Base-by-base conservation (phyloP, 1,284 basidiomycete species). In the Farysia itapuensis region DNA sequence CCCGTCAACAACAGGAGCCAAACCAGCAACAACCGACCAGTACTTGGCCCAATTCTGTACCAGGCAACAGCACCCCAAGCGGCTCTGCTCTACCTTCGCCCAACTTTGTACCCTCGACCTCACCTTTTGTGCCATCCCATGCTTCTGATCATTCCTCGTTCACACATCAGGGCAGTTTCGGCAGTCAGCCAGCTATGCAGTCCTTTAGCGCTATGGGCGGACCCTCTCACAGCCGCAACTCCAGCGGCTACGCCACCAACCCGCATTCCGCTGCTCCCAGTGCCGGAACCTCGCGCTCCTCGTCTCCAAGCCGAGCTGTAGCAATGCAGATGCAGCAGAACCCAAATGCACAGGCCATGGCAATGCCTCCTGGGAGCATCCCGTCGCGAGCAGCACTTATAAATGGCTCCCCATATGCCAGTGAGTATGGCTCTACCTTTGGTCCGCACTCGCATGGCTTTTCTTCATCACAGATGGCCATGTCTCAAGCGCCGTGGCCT, bases 241-340 rank as follows among this genome's bases (percentile, higher is more conserved):
- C 48, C 7, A 63, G 59, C 35, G 59, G 44, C 9, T 52, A 63
- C 21, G 26, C 47, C n/a, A 48, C 52, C 30, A 52, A 49, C 14
- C 53, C 59, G 14, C 59, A 52, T 18, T 63, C 59, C 9, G 48
- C 52, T 25, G 59, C 52, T 5, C 48, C 59, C 9, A 63, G 52
- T 30, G 59, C 59, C 0, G 59, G 59, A 13, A 52, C 59, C 12
- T 63, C 59, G 5, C 43, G 59, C 2, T 50, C 59, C 19, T 51
- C 59, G 5, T 57, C 59, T 8, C 59, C 59, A 13, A 44, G 51
- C 7, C 47, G 58, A 29, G 39, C 32, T 13, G 39, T n/a, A 6
- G 9, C 31, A 19, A 6, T 21, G 9, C 34, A 22, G 9, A 33
- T 18, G 31, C 13, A 9, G 13, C 31, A 33, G 8, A 11, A 21